Evolutionary conservation across 179 eudicot species (phyloP), one percentile per base, ranked within the genome.

Genomic region (Beta corolliflora): DNA sequence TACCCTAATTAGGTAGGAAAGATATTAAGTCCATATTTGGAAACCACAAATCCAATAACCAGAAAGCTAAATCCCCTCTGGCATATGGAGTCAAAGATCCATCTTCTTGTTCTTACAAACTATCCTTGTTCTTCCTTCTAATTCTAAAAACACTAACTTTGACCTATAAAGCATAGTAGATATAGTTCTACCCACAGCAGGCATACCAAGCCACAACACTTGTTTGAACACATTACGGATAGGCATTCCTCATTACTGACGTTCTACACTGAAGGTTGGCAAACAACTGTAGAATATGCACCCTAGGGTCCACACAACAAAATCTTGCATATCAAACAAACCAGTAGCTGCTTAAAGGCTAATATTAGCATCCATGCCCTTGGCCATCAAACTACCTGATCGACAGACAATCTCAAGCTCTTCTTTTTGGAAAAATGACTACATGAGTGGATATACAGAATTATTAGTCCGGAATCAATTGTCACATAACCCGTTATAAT

Each of bases 321-420:
- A 69, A 69, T 36, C 44, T 5, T 13, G 53, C 73, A 45, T 12
- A 41, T 61, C 61, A 73, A 80, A 61, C 46, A 63, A 77, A 80
- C 14, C 46, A 71, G 7, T 31, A 14, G 36, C 9, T 16, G 45
- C 54, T 77, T 55, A 59, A 21, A 4, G 14, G 52, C 41, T 68
- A 29, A 15, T 21, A 79, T 69, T n/a, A 21, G 12, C 36, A 68
- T 5, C 60, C 5, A 23, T 71, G 58, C 12, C 0, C 58, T 48
- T 78, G 0, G 50, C 46, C 64, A 78, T 54, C 74, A 3, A 25
- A 54, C 54, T 58, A 64, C 44, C 59, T 21, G 8, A 58, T 0
- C 7, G 67, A 67, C 9, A 21, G 11, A 66, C 79, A 63, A 23
- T 15, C 59, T 5, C 41, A 19, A 29, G 63, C 29, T 66, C 60